Evolutionary conservation across 2,329 filamentous ascomycete species (phyloP).

Genomic region (Anthostomella pinea): DNA sequence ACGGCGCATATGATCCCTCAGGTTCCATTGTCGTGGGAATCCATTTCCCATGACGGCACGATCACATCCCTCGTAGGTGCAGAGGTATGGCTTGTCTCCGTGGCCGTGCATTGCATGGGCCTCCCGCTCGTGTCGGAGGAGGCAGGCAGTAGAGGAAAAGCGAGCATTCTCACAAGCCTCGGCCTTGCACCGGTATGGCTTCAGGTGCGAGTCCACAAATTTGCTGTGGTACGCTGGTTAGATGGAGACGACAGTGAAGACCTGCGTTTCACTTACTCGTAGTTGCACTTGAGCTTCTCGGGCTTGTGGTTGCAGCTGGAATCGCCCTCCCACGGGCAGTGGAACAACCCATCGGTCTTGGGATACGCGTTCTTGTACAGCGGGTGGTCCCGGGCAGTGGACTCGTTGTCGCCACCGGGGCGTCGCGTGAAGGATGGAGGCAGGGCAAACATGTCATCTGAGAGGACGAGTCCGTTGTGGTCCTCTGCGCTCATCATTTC

Average conservation of each 20-base stretch:
- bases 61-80: conserved; percentile 84
- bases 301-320: conserved; percentile 79
- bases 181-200: conserved; percentile 93
- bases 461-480: conserved; percentile 34
- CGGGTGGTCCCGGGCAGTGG: conserved; percentile 59
- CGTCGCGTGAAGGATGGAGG: conserved; percentile 46
- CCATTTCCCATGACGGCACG: conserved; percentile 78
- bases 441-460: conserved; percentile 37
- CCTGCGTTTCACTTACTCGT: conserved; percentile 69
- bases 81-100: conserved; percentile 87
- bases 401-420: conserved; percentile 52
- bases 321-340: conserved; percentile 82
- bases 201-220: conserved; percentile 93
- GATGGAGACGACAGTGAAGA: conserved; percentile 2
- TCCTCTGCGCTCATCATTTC: conserved; percentile 38
- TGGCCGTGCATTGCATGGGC: conserved; percentile 95
- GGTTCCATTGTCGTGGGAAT: conserved; percentile 93
- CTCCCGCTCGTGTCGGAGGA: conserved; percentile 92
- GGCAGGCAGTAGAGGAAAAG: conserved; percentile 93
- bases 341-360: conserved; percentile 76
- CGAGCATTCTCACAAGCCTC: conserved; percentile 77
- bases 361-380: conserved; percentile 68
- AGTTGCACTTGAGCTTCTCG: conserved; percentile 98
- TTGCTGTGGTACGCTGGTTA: conserved; percentile 59
- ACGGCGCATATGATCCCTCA: conserved; percentile 94